phyloP scores from a whole-genome alignment of 2,329 filamentous ascomycete species.

The Cladophialophora exuberans region DNA sequence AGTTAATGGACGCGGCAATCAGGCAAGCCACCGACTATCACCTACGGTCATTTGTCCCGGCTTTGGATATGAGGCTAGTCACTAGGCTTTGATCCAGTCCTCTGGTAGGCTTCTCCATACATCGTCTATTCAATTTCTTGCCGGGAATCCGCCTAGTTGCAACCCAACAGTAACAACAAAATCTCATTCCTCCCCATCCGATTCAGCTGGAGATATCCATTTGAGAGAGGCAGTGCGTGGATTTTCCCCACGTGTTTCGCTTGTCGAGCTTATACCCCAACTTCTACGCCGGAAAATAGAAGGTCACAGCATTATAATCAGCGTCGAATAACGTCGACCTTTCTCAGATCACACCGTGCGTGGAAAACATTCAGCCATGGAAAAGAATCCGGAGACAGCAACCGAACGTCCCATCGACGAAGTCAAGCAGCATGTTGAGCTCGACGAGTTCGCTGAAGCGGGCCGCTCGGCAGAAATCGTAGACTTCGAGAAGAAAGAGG shows the following conservation, averaged over 20 bases:
- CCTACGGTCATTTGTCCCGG: too few relatives aligned
- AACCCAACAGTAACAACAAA: neutral
- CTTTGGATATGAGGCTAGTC: constrained; percentile 2
- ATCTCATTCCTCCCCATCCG: neutral
- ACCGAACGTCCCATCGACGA: constrained; percentile 9
- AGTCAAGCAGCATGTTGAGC: constrained; percentile 19
- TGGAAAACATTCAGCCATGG: neutral
- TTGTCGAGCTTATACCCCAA: constrained; percentile 17
- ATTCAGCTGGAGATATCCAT: constrained; percentile 13
- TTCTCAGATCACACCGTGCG: neutral
- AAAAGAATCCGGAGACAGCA: constrained; percentile 7
- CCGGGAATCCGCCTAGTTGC: constrained; percentile 6
- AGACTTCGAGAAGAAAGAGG: constrained; percentile 25
- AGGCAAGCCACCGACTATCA: neutral
- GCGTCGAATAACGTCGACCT: neutral
- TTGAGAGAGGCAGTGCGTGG: neutral
- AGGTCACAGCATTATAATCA: constrained; percentile 8
- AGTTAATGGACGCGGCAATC: too few relatives aligned
- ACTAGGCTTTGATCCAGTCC: constrained; percentile 1
- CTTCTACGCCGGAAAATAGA: too few relatives aligned
- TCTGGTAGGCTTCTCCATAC: neutral
- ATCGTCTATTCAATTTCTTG: neutral
- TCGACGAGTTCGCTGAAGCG: constrained; percentile 22
- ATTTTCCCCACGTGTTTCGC: constrained; percentile 10
- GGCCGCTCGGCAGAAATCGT: constrained; percentile 1